Percentiles rank a stretch among this genome's conserved stretches.
Conservation (phyloP, 1,284 basidiomycete genomes). For the Moesziomyces parantarcticus region DNA sequence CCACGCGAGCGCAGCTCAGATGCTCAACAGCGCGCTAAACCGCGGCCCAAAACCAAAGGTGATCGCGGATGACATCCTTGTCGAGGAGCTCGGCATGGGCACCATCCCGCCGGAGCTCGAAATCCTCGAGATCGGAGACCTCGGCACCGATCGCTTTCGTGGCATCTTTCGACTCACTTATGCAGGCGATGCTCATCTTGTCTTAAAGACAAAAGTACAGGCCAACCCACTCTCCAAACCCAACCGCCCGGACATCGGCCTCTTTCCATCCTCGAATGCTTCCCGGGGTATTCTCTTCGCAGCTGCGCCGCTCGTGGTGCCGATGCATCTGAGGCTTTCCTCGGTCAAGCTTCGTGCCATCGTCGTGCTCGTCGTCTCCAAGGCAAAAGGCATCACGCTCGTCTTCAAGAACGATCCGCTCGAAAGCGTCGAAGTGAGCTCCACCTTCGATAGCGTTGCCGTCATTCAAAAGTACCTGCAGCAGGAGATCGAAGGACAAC, state of each 20-base stretch:
- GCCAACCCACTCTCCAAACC: conserved; percentile 86
- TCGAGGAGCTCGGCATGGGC: conserved; percentile 97
- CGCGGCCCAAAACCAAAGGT: conserved; percentile 82
- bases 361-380: conserved; percentile 95
- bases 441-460: conserved; percentile 96
- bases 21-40: conserved; percentile 69
- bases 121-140: conserved; percentile 96
- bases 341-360: conserved; percentile 93
- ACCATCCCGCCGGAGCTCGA: conserved; percentile 97
- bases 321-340: conserved; percentile 97
- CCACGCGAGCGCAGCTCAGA: conserved; percentile 70
- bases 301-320: conserved; percentile 73
- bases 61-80: conserved; percentile 96
- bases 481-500: conserved; percentile 90
- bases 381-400: conserved; percentile 93
- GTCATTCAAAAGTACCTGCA: conserved; percentile 81
- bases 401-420: conserved; percentile 99
- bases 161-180: conserved; percentile 97
- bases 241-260: conserved; percentile 43
- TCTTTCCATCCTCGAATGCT: conserved; percentile 55
- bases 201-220: conserved; percentile 94
- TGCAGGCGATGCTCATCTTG: conserved; percentile 93
- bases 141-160: conserved; percentile 93
- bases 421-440: conserved; percentile 96
- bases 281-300: conserved; percentile 65